Percentiles rank a stretch among this genome's conserved stretches.
Evolutionary conservation across 306 rosid species (phyloP).

Genomic region (Cucurbita argyrosperma): DNA sequence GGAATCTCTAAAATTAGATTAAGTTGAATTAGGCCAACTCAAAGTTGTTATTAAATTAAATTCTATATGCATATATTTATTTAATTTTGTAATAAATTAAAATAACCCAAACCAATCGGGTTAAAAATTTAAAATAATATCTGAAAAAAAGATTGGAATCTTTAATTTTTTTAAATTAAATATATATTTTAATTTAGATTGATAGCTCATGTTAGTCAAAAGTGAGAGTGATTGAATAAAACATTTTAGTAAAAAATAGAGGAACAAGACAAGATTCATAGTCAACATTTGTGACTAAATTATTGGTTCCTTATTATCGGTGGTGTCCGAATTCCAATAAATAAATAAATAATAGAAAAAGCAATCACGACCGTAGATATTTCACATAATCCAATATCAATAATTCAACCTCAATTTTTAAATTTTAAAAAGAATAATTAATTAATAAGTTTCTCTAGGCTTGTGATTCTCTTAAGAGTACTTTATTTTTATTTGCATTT

Average conservation of each 20-base stretch:
- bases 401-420: background rate
- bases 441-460: background rate
- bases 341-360: background rate
- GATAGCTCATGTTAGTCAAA: background rate
- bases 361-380: background rate
- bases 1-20: too few relatives aligned
- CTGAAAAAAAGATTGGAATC: background rate
- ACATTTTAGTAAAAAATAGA: background rate
- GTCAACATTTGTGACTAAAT: background rate
- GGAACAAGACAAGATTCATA: background rate
- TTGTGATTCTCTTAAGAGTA: background rate
- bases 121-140: too few relatives aligned
- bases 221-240: background rate
- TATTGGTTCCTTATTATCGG: background rate
- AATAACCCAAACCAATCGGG: too few relatives aligned
- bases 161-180: too few relatives aligned
- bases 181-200: too few relatives aligned
- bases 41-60: too few relatives aligned
- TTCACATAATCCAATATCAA: background rate
- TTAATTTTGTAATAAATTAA: too few relatives aligned
- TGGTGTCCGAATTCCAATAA: background rate
- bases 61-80: too few relatives aligned
- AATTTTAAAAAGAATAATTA: background rate
- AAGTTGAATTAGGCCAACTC: too few relatives aligned
- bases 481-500: background rate